Conservation (phyloP, 306 rosid genomes). For the Fragaria iinumae region DNA sequence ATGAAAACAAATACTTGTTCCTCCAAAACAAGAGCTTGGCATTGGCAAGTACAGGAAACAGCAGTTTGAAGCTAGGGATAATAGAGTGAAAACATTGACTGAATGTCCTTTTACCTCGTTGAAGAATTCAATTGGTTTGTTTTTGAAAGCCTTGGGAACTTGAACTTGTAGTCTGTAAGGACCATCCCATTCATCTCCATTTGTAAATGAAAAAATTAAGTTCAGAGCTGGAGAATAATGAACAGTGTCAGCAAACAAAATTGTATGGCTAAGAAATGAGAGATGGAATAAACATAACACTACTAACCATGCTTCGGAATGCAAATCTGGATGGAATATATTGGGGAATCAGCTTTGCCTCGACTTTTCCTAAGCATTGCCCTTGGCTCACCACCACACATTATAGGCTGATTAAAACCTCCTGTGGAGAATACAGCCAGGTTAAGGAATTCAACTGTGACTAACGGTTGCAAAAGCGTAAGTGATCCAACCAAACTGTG, state of each 20-base stretch:
- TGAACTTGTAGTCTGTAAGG: conserved; percentile 80
- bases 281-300: not conserved
- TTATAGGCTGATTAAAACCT: conserved; percentile 94
- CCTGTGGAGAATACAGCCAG: conserved; percentile 41
- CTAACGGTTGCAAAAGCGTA: conserved; percentile 1
- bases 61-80: not conserved
- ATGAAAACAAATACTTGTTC: no score
- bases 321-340: conserved; percentile 79
- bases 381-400: conserved; percentile 97
- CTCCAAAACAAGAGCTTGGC: no score
- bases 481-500: not conserved
- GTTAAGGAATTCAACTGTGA: conserved; percentile 9
- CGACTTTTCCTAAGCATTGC: conserved; percentile 67
- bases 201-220: conserved; percentile 93
- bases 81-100: conserved; percentile 1
- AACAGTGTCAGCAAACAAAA: conserved; percentile 18
- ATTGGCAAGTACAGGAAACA: no score
- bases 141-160: conserved; percentile 58
- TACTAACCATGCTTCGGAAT: conserved; percentile 76
- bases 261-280: not conserved
- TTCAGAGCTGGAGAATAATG: conserved; percentile 49
- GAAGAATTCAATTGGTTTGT: conserved; percentile 77
- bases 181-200: conserved; percentile 96
- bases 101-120: conserved; percentile 54
- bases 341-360: conserved; percentile 87